Evolutionary conservation across 805 yeast species (phyloP), one percentile per base, ranked within the genome.

Genomic region (Zygotorulaspora danielsina): DNA sequence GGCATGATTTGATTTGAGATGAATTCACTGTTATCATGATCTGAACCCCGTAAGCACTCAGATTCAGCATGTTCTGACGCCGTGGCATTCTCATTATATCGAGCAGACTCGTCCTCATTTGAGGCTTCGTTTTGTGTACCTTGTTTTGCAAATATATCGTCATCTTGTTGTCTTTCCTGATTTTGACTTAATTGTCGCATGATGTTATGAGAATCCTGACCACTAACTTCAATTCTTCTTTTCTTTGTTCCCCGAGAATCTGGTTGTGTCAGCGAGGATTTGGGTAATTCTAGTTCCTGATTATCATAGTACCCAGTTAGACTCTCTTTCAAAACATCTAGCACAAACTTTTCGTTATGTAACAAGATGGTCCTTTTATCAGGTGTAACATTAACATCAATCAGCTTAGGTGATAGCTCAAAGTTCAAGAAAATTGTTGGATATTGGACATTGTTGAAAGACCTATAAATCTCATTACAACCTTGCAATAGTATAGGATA

Each of bases 311-410:
- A 70, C 1, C 59, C 56, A 0, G 55, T 50, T 12, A 89, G 51
- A n/a, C 66, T 58, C n/a, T 68, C 73, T 38, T 76, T 67, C 4
- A 90, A 46, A 1, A 64, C 62, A 22, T 79, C 83, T 4, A 83
- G 49, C 1, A 89, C 56, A n/a, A 64, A 57, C 3, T 61, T 57
- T 58, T 89, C 97, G 45, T 78, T 69, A 42, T 81, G 87, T 2
- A 88, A 55, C 51, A 84, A 55, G 2, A 89, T 70, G 2, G 78
- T 75, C 37, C 90, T 69, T 57, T 93, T 93, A 58, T 93, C 97
- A 0, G 98, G 97, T 0, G 96, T 81, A 1, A 93, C 84, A 60
- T 93, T 93, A 13, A 93, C 71, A 62, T 93, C 98, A n/a, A 81
- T 44, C 26, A 68, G 65, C 18, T 55, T 51, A 0, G 83, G 69